These are phyloP conservation scores for Hordeum marinum DNA, from an alignment of 176 grass and related monocot species.

Conservation along the genomic window DNA sequence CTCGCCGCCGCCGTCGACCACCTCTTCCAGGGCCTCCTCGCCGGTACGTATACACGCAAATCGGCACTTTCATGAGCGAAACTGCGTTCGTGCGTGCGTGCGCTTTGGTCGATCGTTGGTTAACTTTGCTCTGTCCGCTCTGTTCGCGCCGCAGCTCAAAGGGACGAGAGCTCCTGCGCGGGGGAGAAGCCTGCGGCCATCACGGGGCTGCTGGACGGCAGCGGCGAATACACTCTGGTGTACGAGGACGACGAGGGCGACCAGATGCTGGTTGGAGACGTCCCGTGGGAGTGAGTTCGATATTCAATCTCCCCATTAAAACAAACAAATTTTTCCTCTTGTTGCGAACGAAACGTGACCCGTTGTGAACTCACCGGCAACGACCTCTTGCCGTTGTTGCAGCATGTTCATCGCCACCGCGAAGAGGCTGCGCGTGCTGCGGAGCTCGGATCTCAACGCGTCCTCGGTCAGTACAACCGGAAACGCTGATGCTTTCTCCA, in stretches of 20 bases:
- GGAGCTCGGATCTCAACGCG: conserved; percentile 59
- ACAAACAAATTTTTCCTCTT: background rate
- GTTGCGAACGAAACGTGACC: background rate
- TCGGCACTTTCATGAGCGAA: no score
- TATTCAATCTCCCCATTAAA: background rate
- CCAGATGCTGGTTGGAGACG: conserved; percentile 81
- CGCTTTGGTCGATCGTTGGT: no score
- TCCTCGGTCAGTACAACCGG: conserved; percentile 33
- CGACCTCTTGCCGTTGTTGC: background rate
- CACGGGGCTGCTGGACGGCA: conserved; percentile 49
- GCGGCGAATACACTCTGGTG: conserved; percentile 74
- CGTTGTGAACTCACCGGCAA: background rate
- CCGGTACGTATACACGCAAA: conserved; percentile 24
- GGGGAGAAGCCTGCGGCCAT: conserved; percentile 21
- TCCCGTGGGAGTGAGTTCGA: conserved; percentile 69
- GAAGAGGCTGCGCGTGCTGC: conserved; percentile 68
- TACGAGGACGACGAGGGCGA: conserved; percentile 92
- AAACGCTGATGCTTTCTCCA: background rate
- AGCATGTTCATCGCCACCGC: conserved; percentile 80
- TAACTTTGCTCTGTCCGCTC: background rate
- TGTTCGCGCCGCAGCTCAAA: conserved; percentile 34
- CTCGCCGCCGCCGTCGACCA: conserved; percentile 66
- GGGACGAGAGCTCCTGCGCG: conserved; percentile 16
- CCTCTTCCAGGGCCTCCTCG: conserved; percentile 70
- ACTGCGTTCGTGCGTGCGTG: no score